Base-by-base conservation (phyloP, 108 stramenopile genomes). In the Nitzschia sp. region DNA sequence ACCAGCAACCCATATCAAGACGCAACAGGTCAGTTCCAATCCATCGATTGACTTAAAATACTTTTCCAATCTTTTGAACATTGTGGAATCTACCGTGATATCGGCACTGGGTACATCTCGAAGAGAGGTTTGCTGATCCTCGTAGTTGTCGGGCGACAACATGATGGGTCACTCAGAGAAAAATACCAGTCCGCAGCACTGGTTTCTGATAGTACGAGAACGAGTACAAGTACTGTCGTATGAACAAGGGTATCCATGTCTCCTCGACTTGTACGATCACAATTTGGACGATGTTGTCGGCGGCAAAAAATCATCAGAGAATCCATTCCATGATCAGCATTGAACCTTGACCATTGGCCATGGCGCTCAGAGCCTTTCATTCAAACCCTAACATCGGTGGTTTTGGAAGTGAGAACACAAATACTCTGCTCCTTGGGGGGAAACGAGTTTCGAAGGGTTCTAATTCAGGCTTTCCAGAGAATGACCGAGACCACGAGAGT, bases 341-440 rank as follows among this genome's bases (percentile, higher is more conserved):
- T 34, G 29, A 34, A 34, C 29, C 29, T 34, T 1, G 29, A 83
- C 39, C 22, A 93, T 34, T 1, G 29, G 82, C 39, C 22, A 93
- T 93, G 91, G 91, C 91, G 15, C 76, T 93, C 15, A 63, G 86
- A 57, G 86, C 88, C 19, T 93, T 93, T 63, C 83, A 76, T 51
- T 70, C 69, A 67, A 93, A 93, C 61, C 92, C 92, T 0, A 69
- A 81, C 41, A 70, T 93, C 14, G 92, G 92, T n/a, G 92, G 92
- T 17, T 93, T 93, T 56, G 92, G 92, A 19, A 59, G 69, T 50
- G 92, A 90, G 53, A 80, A 65, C 20, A 38, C 73, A 29, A 8
- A 56, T 0, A 8, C 73, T 17, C 19, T 12, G 17, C 24, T 29
- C 7, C 17, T 55, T 0, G 12, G 26, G 3, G 60, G 25, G 8